Conservation (phyloP, 2,329 filamentous ascomycete species). For the Pestalotiopsis sp. region DNA sequence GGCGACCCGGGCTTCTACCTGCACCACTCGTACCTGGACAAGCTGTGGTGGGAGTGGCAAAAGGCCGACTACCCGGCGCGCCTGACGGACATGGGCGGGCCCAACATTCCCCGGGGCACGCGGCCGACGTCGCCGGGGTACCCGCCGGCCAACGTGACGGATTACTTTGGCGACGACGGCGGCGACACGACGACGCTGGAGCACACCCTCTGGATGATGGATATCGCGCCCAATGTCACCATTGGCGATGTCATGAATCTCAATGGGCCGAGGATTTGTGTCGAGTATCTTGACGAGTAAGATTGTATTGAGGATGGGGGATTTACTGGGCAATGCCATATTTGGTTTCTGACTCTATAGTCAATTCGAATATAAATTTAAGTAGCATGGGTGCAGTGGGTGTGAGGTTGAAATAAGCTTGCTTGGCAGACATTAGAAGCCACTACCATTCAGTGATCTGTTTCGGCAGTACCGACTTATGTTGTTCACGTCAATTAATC, state of each 20-base stretch:
- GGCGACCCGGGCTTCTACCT: slow-evolving; percentile 39
- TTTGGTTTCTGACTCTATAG: not conserved
- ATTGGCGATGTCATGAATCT: slow-evolving; percentile 30
- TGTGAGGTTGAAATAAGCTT: too few species aligned
- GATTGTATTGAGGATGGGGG: not conserved
- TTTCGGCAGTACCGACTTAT: too few species aligned
- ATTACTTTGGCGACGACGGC: slow-evolving; percentile 20
- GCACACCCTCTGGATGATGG: slow-evolving; percentile 27
- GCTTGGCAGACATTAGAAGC: too few species aligned
- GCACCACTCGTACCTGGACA: slow-evolving; percentile 32
- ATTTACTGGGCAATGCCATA: too few species aligned
- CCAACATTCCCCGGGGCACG: slow-evolving; percentile 17
- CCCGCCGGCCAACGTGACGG: slow-evolving; percentile 11
- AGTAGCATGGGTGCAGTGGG: too few species aligned
- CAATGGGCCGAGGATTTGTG: slow-evolving; percentile 23
- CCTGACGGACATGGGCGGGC: slow-evolving; percentile 25
- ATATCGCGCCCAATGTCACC: slow-evolving; percentile 25
- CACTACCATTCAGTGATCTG: too few species aligned
- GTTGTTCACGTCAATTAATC: too few species aligned
- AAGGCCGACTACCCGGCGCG: slow-evolving; percentile 21
- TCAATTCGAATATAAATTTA: too few species aligned
- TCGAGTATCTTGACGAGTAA: slow-evolving; percentile 18
- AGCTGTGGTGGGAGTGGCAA: slow-evolving; percentile 34
- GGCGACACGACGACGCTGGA: slow-evolving; percentile 26
- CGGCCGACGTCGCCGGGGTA: not conserved